Evolutionary conservation across 2,329 filamentous ascomycete species (phyloP), one percentile per base, ranked within the genome.

Genomic region (Thermoascus crustaceus): DNA sequence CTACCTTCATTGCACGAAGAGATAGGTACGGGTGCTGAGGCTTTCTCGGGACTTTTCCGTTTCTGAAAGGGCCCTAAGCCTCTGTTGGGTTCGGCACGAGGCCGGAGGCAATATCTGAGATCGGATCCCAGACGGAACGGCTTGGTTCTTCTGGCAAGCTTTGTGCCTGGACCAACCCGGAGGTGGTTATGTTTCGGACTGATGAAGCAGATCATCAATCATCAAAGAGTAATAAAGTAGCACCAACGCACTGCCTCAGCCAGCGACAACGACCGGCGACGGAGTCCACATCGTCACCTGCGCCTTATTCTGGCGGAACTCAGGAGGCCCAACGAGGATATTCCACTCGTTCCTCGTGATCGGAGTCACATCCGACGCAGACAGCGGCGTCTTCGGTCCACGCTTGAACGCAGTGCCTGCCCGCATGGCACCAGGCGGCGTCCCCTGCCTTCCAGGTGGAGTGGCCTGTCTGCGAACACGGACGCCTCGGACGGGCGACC

Each of bases 331-430:
- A 13, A 60, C 46, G 13, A 65, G 47, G 18, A 64, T 49, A 34
- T 64, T 63, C 62, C 62, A 65, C 40, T 65, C 62, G 23, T 57
- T 61, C 9, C 55, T 47, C 2, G 62, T 65, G 35, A 64, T 63
- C 1, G 62, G 62, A 1, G 61, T 64, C 10, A 64, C 61, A 44
- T 65, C 62, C 2, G 62, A 64, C 1, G 61, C 61, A 4, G 58
- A 62, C 32, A 61, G 42, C 3, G 62, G 62, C 1, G 61, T 65
- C 40, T 60, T 61, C 3, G 61, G 58, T 0, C 55, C 59, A 5
- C 52, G 52, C 26, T 47, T 49, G 10, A 39, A 19, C 9, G 47
- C 42, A 14, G 39, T 42, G 4, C 30, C 35, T 11, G 39, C 30
- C 16, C 39, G 35, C 5, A 34, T 40, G 16, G 38, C 32, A 6